A percentile compares a stretch with the other conserved stretches of the same genome.
These are phyloP conservation scores for Coemansia sp. DNA, from an alignment of 192 early-diverging fungal genomes.

Conservation along the genomic window DNA sequence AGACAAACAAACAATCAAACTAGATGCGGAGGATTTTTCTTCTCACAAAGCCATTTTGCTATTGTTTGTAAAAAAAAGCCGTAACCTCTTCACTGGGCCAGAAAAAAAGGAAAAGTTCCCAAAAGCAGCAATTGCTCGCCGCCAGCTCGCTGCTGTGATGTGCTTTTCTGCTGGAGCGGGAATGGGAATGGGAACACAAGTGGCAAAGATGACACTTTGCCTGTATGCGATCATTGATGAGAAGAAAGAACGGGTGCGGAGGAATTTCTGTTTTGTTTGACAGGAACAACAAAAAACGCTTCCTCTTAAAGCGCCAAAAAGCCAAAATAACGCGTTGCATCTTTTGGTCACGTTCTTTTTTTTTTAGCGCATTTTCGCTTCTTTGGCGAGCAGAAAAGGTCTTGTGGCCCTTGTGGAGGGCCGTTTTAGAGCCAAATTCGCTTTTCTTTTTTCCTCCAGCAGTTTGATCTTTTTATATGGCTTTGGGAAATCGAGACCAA, in stretches of 20 bases:
- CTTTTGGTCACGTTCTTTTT: background rate
- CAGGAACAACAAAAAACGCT: background rate
- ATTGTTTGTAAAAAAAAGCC: background rate
- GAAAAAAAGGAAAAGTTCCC: background rate
- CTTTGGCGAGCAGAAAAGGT: background rate
- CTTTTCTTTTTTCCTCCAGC: background rate
- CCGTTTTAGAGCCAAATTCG: background rate
- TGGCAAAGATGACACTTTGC: too few relatives aligned
- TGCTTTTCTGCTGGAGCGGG: background rate
- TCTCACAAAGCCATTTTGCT: background rate
- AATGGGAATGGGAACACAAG: background rate
- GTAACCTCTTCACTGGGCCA: slow-evolving; percentile 4
- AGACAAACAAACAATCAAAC: background rate
- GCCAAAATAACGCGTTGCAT: background rate
- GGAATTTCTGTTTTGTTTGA: background rate
- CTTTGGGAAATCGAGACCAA: background rate
- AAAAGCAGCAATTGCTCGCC: background rate
- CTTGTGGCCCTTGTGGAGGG: background rate
- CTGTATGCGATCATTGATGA: background rate
- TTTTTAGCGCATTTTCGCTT: background rate
- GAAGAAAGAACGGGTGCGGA: background rate
- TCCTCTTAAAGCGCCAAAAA: too few relatives aligned
- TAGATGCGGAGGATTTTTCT: slow-evolving; percentile 1
- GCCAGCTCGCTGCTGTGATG: background rate
- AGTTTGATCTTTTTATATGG: background rate